A percentile compares a stretch with the other conserved stretches of the same genome.
Evolutionary conservation across 2,329 filamentous ascomycete genomes (phyloP).

Genomic region (Diaporthe ampelina): DNA sequence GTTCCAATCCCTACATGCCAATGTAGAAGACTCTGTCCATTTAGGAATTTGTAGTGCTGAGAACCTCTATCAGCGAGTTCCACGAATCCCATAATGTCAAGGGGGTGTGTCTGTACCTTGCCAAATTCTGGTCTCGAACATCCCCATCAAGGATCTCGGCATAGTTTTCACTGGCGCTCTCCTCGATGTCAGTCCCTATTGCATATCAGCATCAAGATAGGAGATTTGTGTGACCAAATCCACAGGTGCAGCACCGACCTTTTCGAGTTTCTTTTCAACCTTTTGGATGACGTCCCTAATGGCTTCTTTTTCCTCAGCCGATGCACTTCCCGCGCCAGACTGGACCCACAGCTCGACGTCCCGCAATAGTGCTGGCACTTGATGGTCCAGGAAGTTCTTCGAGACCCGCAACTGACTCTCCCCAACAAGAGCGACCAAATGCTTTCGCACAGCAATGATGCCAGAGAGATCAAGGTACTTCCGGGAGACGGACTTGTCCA

Average conservation of each 20-base stretch:
- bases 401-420: neutral
- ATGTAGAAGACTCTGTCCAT: no score
- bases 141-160: no score
- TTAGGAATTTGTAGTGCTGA: no score
- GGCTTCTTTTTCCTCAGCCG: constrained; percentile 1
- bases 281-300: neutral
- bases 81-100: no score
- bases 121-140: no score
- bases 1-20: no score
- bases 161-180: no score
- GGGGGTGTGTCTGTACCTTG: no score
- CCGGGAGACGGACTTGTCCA: neutral
- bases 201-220: neutral
- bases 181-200: neutral
- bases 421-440: neutral
- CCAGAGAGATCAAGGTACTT: neutral
- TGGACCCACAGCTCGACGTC: constrained; percentile 11
- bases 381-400: neutral
- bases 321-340: constrained; percentile 1
- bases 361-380: neutral
- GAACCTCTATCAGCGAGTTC: no score
- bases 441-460: neutral
- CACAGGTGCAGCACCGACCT: neutral
- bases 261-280: neutral
- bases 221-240: no score